Conservation (phyloP, 805 yeast genomes). For the Saccharomycopsis sp. region DNA sequence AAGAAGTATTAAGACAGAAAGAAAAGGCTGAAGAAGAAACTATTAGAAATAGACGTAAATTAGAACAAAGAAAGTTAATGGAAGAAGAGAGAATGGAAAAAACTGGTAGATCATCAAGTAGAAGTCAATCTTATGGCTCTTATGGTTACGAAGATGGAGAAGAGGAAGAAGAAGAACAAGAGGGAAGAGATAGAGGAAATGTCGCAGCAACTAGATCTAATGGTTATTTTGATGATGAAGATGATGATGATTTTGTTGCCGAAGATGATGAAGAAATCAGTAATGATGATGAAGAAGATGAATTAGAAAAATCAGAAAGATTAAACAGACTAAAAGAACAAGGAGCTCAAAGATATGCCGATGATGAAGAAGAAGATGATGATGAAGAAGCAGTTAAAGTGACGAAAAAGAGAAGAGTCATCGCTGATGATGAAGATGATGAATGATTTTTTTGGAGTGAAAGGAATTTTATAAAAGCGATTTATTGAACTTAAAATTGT, state of each 20-base stretch:
- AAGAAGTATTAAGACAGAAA: slow-evolving; percentile 51
- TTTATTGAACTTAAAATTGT: too few relatives aligned
- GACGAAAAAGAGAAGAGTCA: slow-evolving; percentile 17
- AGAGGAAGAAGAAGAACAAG: slow-evolving; percentile 12
- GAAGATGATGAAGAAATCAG: slow-evolving; percentile 18
- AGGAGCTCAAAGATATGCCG: slow-evolving; percentile 8
- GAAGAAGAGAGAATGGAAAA: slow-evolving; percentile 16
- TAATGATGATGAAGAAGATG: slow-evolving; percentile 19
- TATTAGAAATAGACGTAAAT: slow-evolving; percentile 57
- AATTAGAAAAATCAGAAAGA: slow-evolving; percentile 20
- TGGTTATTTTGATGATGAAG: slow-evolving; percentile 18
- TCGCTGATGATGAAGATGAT: slow-evolving; percentile 16
- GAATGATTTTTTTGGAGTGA: too few relatives aligned
- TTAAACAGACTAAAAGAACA: slow-evolving; percentile 14
- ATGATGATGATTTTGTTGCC: slow-evolving; percentile 19
- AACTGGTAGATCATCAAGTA: not conserved
- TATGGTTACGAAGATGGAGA: slow-evolving; percentile 4
- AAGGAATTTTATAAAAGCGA: too few relatives aligned
- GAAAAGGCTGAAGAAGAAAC: slow-evolving; percentile 59
- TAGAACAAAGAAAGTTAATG: slow-evolving; percentile 30
- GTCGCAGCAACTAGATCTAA: not conserved
- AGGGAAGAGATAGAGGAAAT: slow-evolving; percentile 1
- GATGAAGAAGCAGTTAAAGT: slow-evolving; percentile 12
- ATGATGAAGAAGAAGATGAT: slow-evolving; percentile 4
- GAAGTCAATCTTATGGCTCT: not conserved